Percentiles rank a stretch among this genome's conserved stretches.
These are phyloP conservation scores for Elsinoe fawcettii DNA, from an alignment of 2,329 filamentous ascomycete species.

Conservation along the genomic window DNA sequence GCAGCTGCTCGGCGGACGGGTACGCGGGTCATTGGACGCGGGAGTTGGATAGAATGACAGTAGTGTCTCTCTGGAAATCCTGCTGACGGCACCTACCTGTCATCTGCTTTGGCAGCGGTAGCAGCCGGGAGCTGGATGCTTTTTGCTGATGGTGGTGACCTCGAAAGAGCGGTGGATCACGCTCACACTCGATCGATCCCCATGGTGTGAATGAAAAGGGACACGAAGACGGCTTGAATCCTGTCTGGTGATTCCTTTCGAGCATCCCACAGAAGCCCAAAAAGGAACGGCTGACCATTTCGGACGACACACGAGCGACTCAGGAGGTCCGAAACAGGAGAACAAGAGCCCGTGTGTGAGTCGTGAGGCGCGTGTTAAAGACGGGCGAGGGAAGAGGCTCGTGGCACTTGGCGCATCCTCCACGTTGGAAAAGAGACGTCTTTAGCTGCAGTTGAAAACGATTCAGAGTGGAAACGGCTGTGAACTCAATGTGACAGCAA, in stretches of 20 bases:
- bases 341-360: background rate
- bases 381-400: background rate
- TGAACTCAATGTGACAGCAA: conserved; percentile 10
- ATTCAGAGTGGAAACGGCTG: conserved; percentile 9
- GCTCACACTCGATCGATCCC: background rate
- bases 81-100: conserved; percentile 1
- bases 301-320: background rate
- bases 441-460: background rate
- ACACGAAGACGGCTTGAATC: conserved; percentile 1
- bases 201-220: background rate
- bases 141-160: background rate
- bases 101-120: background rate
- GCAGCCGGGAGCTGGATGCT: background rate
- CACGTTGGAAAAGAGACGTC: background rate
- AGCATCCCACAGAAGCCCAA: background rate
- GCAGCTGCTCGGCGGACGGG: conserved; percentile 5
- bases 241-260: background rate
- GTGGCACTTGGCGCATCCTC: conserved; percentile 7
- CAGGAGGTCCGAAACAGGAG: conserved; percentile 14
- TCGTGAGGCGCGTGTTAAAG: background rate
- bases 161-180: background rate
- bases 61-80: background rate
- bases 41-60: background rate
- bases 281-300: conserved; percentile 5
- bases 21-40: background rate